These are phyloP conservation scores for Trichoderma hamatum DNA, from an alignment of 2,329 filamentous ascomycete genomes.

Conservation along the genomic window DNA sequence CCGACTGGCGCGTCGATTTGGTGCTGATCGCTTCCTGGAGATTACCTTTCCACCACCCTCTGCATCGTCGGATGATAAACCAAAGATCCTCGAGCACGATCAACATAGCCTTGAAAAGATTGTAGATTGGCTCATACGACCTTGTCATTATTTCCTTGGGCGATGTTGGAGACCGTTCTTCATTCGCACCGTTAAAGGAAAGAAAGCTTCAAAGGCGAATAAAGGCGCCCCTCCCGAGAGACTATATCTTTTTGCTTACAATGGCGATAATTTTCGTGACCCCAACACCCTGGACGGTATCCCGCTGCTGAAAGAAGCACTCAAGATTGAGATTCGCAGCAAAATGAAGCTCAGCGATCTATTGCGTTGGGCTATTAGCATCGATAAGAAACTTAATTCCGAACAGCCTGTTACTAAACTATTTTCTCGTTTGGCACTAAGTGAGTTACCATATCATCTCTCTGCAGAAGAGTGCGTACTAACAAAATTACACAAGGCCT, in stretches of 20 bases:
- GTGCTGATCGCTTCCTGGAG: slow-evolving; percentile 62
- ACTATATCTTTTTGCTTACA: slow-evolving; percentile 59
- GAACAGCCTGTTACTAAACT: slow-evolving; percentile 56
- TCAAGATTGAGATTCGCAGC: slow-evolving; percentile 32
- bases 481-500: slow-evolving; percentile 46
- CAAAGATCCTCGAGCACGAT: slow-evolving; percentile 38
- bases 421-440: slow-evolving; percentile 60
- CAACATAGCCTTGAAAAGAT: slow-evolving; percentile 39
- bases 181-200: slow-evolving; percentile 44
- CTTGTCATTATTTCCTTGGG: slow-evolving; percentile 48
- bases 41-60: slow-evolving; percentile 52
- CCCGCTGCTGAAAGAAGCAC: slow-evolving; percentile 35
- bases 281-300: slow-evolving; percentile 22
- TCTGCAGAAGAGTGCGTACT: neutral
- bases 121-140: slow-evolving; percentile 36
- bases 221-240: slow-evolving; percentile 33
- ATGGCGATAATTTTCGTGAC: slow-evolving; percentile 48
- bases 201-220: slow-evolving; percentile 38
- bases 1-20: slow-evolving; percentile 58
- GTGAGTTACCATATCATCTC: slow-evolving; percentile 39
- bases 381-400: slow-evolving; percentile 45
- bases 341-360: slow-evolving; percentile 47
- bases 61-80: slow-evolving; percentile 34
- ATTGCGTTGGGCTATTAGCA: slow-evolving; percentile 56
- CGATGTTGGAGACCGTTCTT: slow-evolving; percentile 55